phyloP scores from a whole-genome alignment of 2,329 filamentous ascomycete genomes.

The Drechslerella dactyloides region DNA sequence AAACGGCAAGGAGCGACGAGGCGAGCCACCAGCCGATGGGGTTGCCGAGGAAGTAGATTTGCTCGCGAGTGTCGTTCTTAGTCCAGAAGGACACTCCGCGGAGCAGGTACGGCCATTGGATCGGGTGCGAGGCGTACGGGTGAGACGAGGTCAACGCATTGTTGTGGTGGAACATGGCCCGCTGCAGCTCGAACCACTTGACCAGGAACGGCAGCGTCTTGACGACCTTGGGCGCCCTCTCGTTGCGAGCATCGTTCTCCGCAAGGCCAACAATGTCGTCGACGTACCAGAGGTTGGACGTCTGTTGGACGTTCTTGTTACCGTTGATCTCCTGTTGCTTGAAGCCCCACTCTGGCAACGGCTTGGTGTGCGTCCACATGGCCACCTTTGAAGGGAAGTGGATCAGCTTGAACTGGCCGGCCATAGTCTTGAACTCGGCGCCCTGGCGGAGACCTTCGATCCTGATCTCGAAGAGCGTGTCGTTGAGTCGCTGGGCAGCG shows the following conservation, averaged over 20 bases:
- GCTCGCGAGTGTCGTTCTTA: conserved; percentile 88
- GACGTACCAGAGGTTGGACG: conserved; percentile 92
- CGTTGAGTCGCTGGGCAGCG: conserved; percentile 76
- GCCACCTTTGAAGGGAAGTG: conserved; percentile 94
- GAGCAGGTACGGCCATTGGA: conserved; percentile 97
- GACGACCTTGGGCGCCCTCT: conserved; percentile 77
- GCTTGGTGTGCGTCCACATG: conserved; percentile 97
- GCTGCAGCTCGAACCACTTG: conserved; percentile 96
- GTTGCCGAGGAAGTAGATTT: conserved; percentile 99
- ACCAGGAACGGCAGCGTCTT: conserved; percentile 85
- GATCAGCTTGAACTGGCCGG: conserved; percentile 93
- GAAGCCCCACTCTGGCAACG: conserved; percentile 95
- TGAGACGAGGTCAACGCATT: conserved; percentile 96
- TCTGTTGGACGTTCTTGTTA: conserved; percentile 90
- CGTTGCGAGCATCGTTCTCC: conserved; percentile 72
- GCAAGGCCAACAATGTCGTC: conserved; percentile 86
- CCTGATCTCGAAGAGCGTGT: conserved; percentile 90
- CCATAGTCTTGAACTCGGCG: conserved; percentile 86
- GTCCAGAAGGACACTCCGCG: conserved; percentile 99
- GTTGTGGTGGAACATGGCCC: conserved; percentile 99
- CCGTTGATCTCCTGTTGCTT: conserved; percentile 99
- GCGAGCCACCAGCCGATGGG: conserved; percentile 97
- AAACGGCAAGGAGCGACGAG: conserved; percentile 89
- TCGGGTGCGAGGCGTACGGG: conserved; percentile 91
- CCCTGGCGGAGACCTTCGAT: conserved; percentile 82